phyloP scores from a whole-genome alignment of 805 yeast species.

The Komagataella ulmi region DNA sequence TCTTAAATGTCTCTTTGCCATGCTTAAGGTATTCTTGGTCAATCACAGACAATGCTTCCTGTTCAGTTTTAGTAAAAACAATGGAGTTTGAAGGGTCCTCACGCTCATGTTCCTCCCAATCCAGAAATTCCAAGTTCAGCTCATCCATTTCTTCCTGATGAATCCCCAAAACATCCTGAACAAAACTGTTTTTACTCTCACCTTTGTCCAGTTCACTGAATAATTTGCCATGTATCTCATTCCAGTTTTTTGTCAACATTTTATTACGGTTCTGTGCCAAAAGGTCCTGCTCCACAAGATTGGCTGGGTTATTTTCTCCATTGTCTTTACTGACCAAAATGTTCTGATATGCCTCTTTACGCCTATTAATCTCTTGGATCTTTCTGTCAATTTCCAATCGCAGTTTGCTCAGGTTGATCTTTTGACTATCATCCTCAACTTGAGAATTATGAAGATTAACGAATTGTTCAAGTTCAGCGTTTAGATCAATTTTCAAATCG shows the following conservation, averaged over 20 bases:
- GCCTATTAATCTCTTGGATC: not conserved
- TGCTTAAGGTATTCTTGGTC: not conserved
- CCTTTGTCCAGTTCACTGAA: slow-evolving; percentile 11
- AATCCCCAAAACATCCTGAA: slow-evolving; percentile 5
- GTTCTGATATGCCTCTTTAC: not conserved
- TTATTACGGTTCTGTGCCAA: slow-evolving; percentile 11
- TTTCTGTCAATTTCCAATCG: not conserved
- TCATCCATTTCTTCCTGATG: slow-evolving; percentile 27
- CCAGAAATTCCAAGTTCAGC: slow-evolving; percentile 20
- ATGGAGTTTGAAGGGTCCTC: not conserved
- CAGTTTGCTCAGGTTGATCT: not conserved
- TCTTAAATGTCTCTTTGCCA: not conserved
- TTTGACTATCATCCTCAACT: not conserved
- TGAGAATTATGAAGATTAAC: not conserved
- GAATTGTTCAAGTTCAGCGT: slow-evolving; percentile 14
- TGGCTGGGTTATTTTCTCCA: not conserved
- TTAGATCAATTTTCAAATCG: slow-evolving; percentile 31
- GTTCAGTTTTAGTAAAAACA: not conserved
- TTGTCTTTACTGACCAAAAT: not conserved
- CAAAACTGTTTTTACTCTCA: not conserved
- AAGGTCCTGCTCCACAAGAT: slow-evolving; percentile 5
- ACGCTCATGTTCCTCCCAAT: slow-evolving; percentile 4
- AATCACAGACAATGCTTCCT: not conserved
- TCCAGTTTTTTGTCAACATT: slow-evolving; percentile 26
- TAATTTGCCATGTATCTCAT: slow-evolving; percentile 22